Conservation (phyloP, 371 early-diverging fungal genomes). For the Encephalitozoon cuniculi region DNA sequence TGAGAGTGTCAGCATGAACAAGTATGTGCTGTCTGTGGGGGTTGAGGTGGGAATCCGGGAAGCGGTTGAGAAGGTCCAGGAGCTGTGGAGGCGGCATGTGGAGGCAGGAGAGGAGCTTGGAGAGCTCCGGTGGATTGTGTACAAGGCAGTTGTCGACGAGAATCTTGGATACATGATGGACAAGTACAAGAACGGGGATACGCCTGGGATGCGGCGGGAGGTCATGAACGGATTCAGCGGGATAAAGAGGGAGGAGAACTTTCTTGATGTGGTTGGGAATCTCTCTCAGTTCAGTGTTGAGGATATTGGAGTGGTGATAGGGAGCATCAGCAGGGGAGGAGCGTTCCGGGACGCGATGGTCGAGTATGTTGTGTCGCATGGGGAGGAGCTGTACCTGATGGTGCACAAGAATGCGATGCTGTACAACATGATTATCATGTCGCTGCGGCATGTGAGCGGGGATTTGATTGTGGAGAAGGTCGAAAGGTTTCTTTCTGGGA, state of each 20-base stretch:
- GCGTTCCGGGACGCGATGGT: background rate
- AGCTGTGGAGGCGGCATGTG: background rate
- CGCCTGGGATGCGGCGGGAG: background rate
- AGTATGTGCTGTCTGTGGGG: background rate
- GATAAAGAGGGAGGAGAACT: background rate
- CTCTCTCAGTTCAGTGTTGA: constrained; percentile 2
- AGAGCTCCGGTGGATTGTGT: background rate
- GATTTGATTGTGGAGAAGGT: background rate
- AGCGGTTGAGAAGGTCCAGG: background rate
- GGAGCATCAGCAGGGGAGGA: background rate
- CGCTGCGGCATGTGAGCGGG: background rate
- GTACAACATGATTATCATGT: background rate
- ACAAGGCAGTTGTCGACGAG: constrained; percentile 12
- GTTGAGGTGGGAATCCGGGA: background rate
- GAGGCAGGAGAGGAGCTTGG: background rate
- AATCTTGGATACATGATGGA: constrained; percentile 5
- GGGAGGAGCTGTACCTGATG: background rate
- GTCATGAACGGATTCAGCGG: constrained; percentile 1
- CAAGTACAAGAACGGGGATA: background rate
- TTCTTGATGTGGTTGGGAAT: background rate
- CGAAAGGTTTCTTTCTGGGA: background rate
- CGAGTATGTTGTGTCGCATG: background rate
- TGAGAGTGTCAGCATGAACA: background rate
- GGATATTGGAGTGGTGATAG: constrained; percentile 3
- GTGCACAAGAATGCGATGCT: background rate